These are phyloP conservation scores for Coniella lustricola DNA, from an alignment of 2,329 filamentous ascomycete genomes.

Conservation along the genomic window DNA sequence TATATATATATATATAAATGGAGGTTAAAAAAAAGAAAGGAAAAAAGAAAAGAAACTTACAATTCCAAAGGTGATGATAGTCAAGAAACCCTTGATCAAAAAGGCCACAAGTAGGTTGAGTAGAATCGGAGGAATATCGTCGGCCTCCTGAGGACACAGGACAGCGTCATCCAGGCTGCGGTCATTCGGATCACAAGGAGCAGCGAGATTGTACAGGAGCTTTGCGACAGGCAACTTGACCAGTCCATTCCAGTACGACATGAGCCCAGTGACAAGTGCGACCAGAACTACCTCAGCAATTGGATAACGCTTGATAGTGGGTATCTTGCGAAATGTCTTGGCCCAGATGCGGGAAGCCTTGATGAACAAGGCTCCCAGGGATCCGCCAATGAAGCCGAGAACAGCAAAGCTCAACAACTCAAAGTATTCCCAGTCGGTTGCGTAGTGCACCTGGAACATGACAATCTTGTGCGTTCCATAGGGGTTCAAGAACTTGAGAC, in stretches of 20 bases:
- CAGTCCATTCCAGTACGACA: conserved; percentile 90
- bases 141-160: conserved; percentile 64
- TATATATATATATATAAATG: too few relatives aligned
- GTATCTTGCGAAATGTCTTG: conserved; percentile 74
- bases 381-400: conserved; percentile 80
- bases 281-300: conserved; percentile 84
- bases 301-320: conserved; percentile 73
- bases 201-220: conserved; percentile 81
- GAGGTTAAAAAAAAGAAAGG: too few relatives aligned
- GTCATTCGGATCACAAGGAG: conserved; percentile 70
- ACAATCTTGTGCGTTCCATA: conserved; percentile 97
- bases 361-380: conserved; percentile 86
- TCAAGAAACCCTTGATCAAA: conserved; percentile 81
- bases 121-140: conserved; percentile 75
- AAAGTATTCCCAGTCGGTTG: conserved; percentile 88
- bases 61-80: conserved; percentile 87
- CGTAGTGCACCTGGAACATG: conserved; percentile 87
- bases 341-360: conserved; percentile 92
- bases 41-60: conserved; percentile 42
- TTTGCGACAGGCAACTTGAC: conserved; percentile 87
- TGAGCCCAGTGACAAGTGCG: conserved; percentile 72
- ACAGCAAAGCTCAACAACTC: conserved; percentile 79
- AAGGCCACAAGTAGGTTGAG: conserved; percentile 69
- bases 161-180: conserved; percentile 58
- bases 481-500: conserved; percentile 89